Percentiles rank a stretch among this genome's conserved stretches.
Conservation (phyloP, 1,284 basidiomycete species). For the Ustilago shanxiensis region DNA sequence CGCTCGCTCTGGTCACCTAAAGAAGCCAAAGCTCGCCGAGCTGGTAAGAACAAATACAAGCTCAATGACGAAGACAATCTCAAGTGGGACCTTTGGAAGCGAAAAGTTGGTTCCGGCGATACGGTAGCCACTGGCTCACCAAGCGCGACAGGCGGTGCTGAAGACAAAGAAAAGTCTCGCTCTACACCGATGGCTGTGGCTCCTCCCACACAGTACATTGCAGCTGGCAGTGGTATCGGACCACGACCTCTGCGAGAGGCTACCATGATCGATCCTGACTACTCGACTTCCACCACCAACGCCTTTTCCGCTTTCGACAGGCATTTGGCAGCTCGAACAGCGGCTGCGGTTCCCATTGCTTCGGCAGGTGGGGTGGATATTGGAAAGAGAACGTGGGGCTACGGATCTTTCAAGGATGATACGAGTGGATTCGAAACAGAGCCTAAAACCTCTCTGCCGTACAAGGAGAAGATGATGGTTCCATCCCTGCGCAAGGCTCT, state of each 20-base stretch:
- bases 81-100: slow-evolving; percentile 61
- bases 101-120: slow-evolving; percentile 28
- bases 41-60: slow-evolving; percentile 50
- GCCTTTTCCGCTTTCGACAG: slow-evolving; percentile 39
- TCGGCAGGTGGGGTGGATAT: slow-evolving; percentile 28
- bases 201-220: slow-evolving; percentile 43
- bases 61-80: slow-evolving; percentile 55
- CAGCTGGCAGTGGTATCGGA: slow-evolving; percentile 45
- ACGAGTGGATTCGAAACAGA: slow-evolving; percentile 62
- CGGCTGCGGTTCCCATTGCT: slow-evolving; percentile 3
- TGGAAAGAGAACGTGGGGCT: slow-evolving; percentile 46
- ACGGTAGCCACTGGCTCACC: not conserved
- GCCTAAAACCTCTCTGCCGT: slow-evolving; percentile 68
- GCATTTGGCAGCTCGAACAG: slow-evolving; percentile 22
- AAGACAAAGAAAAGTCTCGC: slow-evolving; percentile 20
- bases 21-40: slow-evolving; percentile 40
- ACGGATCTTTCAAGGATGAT: slow-evolving; percentile 50
- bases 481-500: slow-evolving; percentile 64
- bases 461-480: slow-evolving; percentile 67
- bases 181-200: slow-evolving; percentile 53
- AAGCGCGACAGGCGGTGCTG: not conserved
- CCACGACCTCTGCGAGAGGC: slow-evolving; percentile 41
- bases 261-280: slow-evolving; percentile 47
- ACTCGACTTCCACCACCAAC: slow-evolving; percentile 17
- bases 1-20: slow-evolving; percentile 55